Conservation (phyloP, 148 eudicot species). For the Rhododendron mucronatum region DNA sequence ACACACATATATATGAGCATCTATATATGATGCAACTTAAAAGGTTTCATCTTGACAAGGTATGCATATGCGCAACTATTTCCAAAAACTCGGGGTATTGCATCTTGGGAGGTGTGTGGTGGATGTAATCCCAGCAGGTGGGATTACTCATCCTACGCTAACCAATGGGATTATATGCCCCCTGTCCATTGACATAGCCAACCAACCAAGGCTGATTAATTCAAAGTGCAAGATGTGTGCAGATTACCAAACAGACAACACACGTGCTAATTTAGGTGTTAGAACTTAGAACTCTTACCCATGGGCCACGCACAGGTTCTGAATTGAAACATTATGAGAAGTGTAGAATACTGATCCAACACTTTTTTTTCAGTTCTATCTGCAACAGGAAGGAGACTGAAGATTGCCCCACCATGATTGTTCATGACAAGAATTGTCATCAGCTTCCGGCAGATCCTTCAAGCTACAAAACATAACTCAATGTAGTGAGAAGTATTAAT, state of each 20-base stretch:
- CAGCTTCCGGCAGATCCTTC: conserved; percentile 71
- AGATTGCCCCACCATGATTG: conserved; percentile 96
- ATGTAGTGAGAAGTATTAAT: background rate
- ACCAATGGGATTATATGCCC: background rate
- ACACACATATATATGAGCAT: too few species aligned
- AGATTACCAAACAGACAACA: background rate
- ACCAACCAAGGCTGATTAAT: background rate
- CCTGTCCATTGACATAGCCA: background rate
- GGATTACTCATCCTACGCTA: background rate
- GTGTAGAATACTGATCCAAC: conserved; percentile 72
- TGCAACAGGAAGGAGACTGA: conserved; percentile 89
- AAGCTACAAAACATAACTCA: conserved; percentile 10
- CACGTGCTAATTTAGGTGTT: background rate
- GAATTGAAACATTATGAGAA: conserved; percentile 61
- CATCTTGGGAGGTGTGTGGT: background rate
- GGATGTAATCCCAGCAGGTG: background rate
- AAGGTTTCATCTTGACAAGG: background rate
- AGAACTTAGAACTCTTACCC: conserved; percentile 41
- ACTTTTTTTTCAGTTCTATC: conserved; percentile 49
- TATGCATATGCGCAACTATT: background rate
- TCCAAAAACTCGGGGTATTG: background rate
- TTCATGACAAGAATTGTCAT: conserved; percentile 52
- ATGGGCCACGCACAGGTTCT: conserved; percentile 76
- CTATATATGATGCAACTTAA: background rate
- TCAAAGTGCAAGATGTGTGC: background rate